Base-by-base conservation (phyloP, 2,329 filamentous ascomycete genomes). In the Ophiostoma triangulosporum region DNA sequence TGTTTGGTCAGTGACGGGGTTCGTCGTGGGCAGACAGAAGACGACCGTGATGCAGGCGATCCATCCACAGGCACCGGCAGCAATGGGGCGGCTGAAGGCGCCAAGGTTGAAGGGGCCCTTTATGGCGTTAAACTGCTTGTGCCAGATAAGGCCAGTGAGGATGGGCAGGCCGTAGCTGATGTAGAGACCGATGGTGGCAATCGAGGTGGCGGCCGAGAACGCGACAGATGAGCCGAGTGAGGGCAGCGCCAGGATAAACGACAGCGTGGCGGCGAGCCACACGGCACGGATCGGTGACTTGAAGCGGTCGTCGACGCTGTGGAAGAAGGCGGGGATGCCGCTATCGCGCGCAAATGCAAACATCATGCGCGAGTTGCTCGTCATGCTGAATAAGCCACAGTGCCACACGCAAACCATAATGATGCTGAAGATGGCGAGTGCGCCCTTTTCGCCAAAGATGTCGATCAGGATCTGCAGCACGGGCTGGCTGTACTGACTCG, bases 351-450 rank as follows among this genome's bases (percentile, higher is more conserved):
- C 68, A 59, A 80, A 79, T 1, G 75, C 75, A 59, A 78, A 80
- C 74, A 79, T 79, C 76, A 79, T 80, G 26, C 76, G 68, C 36
- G 69, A 73, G 60, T 79, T 79, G 50, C 68, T 72, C 0, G 76
- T 80, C 67, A 81, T 68, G 50, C 69, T 73, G 60, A 81, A 80
- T 0, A 80, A 67, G 0, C 77, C 77, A 56, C 76, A 79, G 61
- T 80, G 77, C 77, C 77, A 81, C 3, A 80, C 74, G 54, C 77
- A 80, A 31, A 80, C 50, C 58, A 80, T 78, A 57, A 80, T 69
- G 14, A 80, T 63, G 1, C 66, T 70, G 64, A 80, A 79, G 6
- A 80, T 61, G 1, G 69, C 76, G 8, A 80, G 69, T 0, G 76
- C 77, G 4, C 77, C 76, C 48, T 74, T 65, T 53, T 76, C 70